phyloP scores from a whole-genome alignment of 768 basidiomycete species.

The Rhizopogon vesiculosus region DNA sequence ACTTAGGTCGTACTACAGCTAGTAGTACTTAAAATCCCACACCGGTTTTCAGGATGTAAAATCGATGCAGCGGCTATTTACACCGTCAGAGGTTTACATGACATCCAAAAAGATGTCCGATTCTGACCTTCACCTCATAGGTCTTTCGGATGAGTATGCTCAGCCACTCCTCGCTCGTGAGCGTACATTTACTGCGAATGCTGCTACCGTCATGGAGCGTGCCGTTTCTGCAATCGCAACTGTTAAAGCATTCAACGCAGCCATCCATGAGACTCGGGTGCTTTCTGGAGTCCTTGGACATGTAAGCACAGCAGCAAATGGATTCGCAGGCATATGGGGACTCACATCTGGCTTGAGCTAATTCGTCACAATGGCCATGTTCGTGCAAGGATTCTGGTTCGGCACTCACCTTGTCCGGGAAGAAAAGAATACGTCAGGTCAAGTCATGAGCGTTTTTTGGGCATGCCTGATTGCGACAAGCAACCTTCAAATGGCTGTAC shows the following conservation, averaged over 20 bases:
- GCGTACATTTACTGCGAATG: conserved; percentile 61
- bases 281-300: conserved; percentile 40
- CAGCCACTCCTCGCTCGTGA: conserved; percentile 67
- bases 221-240: conserved; percentile 75
- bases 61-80: too few relatives aligned
- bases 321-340: conserved; percentile 73
- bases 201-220: conserved; percentile 77
- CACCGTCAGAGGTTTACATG: too few relatives aligned
- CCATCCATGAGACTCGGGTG: conserved; percentile 46
- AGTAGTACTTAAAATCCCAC: too few relatives aligned
- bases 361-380: conserved; percentile 87
- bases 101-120: too few relatives aligned
- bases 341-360: conserved; percentile 62
- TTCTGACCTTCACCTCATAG: too few relatives aligned
- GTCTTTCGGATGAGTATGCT: too few relatives aligned
- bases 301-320: conserved; percentile 43
- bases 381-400: conserved; percentile 97
- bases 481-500: conserved; percentile 85
- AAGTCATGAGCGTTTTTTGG: conserved; percentile 98
- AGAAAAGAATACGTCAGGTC: conserved; percentile 61
- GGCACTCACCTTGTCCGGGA: conserved; percentile 82
- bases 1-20: too few relatives aligned
- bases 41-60: too few relatives aligned
- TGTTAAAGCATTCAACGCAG: conserved; percentile 90
- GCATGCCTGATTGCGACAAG: conserved; percentile 87